Conservation (phyloP, 768 basidiomycete genomes). For the Boletus patriciae region DNA sequence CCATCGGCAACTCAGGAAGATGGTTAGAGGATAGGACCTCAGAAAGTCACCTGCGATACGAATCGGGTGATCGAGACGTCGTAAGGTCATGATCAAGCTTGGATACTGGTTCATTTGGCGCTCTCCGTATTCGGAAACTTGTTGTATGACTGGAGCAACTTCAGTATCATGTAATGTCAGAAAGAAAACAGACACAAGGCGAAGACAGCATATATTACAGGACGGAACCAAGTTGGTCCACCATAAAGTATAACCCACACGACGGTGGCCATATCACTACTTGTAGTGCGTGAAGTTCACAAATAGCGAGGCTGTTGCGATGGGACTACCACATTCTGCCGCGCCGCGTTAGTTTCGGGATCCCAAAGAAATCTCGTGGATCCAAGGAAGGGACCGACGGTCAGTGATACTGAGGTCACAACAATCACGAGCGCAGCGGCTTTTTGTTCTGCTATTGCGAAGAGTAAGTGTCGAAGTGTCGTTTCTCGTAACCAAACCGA, state of each 20-base stretch:
- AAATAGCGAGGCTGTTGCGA: neutral
- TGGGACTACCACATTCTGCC: neutral
- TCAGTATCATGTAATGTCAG: neutral
- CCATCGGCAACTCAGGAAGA: neutral
- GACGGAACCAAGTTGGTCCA: neutral
- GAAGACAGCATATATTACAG: neutral
- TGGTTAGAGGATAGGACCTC: neutral
- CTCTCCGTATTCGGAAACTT: neutral
- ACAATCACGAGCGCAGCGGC: neutral
- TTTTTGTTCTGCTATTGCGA: constrained; percentile 25
- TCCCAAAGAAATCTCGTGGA: neutral
- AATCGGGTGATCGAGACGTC: neutral
- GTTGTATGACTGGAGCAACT: neutral
- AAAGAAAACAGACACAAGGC: neutral
- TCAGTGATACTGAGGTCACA: neutral
- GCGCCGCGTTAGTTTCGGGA: neutral
- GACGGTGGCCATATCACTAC: neutral
- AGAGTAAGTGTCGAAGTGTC: constrained; percentile 5
- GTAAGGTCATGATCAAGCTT: neutral
- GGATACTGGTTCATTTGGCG: neutral
- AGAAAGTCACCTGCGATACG: neutral
- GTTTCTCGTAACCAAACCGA: constrained; percentile 21
- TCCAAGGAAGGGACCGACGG: neutral
- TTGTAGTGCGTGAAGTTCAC: neutral
- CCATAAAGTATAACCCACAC: neutral